These are phyloP conservation scores for Turnera subulata DNA, from an alignment of 345 rosid species.

Conservation along the genomic window DNA sequence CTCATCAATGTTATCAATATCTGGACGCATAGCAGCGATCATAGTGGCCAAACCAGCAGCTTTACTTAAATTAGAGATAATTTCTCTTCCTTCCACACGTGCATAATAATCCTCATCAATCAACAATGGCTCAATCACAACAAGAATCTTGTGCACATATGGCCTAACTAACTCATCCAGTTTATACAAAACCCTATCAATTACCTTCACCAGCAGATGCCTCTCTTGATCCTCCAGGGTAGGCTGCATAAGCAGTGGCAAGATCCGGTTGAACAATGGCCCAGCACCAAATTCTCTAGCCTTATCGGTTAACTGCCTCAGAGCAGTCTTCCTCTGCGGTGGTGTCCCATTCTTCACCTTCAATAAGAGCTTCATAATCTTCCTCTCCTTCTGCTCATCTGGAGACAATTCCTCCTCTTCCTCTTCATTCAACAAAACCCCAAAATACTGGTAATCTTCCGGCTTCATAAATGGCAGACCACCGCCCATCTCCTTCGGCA, in stretches of 20 bases:
- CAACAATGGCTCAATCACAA: constrained; percentile 94
- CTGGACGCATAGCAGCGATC: constrained; percentile 99
- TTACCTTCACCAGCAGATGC: constrained; percentile 97
- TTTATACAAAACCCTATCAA: constrained; percentile 87
- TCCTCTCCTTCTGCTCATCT: constrained; percentile 95
- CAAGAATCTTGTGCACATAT: constrained; percentile 94
- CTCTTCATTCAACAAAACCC: constrained; percentile 80
- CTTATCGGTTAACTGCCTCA: constrained; percentile 96
- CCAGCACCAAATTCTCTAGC: constrained; percentile 98
- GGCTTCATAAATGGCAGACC: constrained; percentile 97
- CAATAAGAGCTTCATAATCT: constrained; percentile 89
- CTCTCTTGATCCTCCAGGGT: constrained; percentile 98
- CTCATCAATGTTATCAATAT: constrained; percentile 95
- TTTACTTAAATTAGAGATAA: constrained; percentile 94
- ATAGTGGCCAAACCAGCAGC: constrained; percentile 99
- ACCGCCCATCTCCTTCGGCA: constrained; percentile 82
- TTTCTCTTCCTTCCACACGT: constrained; percentile 98
- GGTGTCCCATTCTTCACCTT: constrained; percentile 99
- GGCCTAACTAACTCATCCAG: constrained; percentile 98
- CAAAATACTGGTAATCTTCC: constrained; percentile 94
- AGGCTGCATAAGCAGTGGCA: constrained; percentile 97
- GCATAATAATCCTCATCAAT: constrained; percentile 99
- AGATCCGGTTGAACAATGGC: constrained; percentile 77
- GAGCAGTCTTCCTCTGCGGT: constrained; percentile 94
- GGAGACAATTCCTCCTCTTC: constrained; percentile 87